These are phyloP conservation scores for Styphnolobium japonicum DNA, from an alignment of 306 rosid species.

Conservation along the genomic window DNA sequence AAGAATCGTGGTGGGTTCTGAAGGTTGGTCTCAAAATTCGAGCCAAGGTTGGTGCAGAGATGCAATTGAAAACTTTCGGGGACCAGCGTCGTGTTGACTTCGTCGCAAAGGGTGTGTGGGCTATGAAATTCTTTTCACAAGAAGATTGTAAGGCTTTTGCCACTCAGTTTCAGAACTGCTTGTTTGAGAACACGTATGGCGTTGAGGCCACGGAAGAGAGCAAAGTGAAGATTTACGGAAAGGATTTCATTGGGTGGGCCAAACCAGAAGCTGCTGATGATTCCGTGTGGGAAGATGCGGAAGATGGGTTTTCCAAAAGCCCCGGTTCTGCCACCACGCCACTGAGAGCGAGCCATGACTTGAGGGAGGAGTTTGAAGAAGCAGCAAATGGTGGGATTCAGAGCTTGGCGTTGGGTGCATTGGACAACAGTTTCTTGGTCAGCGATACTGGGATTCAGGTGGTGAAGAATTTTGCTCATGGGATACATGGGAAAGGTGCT, in stretches of 20 bases:
- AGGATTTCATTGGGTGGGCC: conserved; percentile 89
- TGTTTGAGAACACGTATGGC: conserved; percentile 79
- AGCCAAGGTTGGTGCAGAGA: conserved; percentile 48
- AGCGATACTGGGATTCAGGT: conserved; percentile 86
- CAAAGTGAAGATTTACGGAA: conserved; percentile 78
- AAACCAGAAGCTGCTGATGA: conserved; percentile 88
- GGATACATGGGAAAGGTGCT: conserved; percentile 93
- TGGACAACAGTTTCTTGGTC: conserved; percentile 92
- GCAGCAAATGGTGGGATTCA: conserved; percentile 84
- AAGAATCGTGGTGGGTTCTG: conserved; percentile 60
- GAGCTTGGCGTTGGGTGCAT: conserved; percentile 91
- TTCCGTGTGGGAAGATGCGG: conserved; percentile 96
- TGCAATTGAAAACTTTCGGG: conserved; percentile 64
- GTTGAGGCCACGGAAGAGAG: conserved; percentile 66
- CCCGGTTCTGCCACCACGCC: conserved; percentile 58
- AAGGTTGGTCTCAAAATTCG: conserved; percentile 65
- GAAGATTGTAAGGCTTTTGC: conserved; percentile 58
- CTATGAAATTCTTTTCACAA: conserved; percentile 66
- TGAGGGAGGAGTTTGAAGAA: conserved; percentile 91
- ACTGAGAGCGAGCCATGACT: conserved; percentile 50
- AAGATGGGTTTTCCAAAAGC: conserved; percentile 59
- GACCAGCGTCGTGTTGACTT: conserved; percentile 86
- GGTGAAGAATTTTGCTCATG: conserved; percentile 77
- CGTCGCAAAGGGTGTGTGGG: conserved; percentile 89
- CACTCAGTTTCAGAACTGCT: conserved; percentile 51